A percentile compares a stretch with the other conserved stretches of the same genome.
phyloP scores from a whole-genome alignment of 2,329 filamentous ascomycete species.

The Fusarium pseudocircinatum region DNA sequence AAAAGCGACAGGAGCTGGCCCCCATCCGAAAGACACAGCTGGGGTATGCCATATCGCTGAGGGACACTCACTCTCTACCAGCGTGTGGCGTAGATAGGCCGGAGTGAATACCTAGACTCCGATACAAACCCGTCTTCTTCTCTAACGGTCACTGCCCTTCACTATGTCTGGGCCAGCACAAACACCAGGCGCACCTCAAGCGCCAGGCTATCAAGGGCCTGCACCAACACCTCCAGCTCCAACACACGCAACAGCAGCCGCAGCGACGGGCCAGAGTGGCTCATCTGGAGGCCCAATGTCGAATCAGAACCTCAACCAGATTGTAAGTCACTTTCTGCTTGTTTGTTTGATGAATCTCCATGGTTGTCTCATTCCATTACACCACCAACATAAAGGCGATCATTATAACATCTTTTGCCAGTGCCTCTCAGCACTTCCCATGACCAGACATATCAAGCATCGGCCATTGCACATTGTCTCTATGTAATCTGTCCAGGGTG shows the following conservation, averaged over 20 bases:
- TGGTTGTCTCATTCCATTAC: not conserved
- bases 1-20: not conserved
- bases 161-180: slow-evolving; percentile 50
- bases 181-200: slow-evolving; percentile 41
- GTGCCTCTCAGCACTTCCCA: not conserved
- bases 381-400: not conserved
- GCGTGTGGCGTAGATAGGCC: not conserved
- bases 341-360: not conserved
- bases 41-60: slow-evolving; percentile 20
- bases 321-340: slow-evolving; percentile 69
- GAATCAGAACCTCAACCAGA: slow-evolving; percentile 93
- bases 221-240: slow-evolving; percentile 48
- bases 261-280: slow-evolving; percentile 45
- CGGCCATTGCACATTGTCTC: not conserved
- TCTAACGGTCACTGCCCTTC: not conserved
- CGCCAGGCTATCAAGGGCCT: slow-evolving; percentile 47
- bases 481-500: not conserved
- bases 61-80: not conserved
- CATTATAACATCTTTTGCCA: not conserved
- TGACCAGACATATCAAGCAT: not conserved
- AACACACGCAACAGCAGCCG: slow-evolving; percentile 33
- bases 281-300: slow-evolving; percentile 64
- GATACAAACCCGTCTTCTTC: not conserved
- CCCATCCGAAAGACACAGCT: not conserved
- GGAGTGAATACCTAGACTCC: not conserved